Conservation (phyloP, 2,329 filamentous ascomycete species). For the Pseudogymnoascus sp. region DNA sequence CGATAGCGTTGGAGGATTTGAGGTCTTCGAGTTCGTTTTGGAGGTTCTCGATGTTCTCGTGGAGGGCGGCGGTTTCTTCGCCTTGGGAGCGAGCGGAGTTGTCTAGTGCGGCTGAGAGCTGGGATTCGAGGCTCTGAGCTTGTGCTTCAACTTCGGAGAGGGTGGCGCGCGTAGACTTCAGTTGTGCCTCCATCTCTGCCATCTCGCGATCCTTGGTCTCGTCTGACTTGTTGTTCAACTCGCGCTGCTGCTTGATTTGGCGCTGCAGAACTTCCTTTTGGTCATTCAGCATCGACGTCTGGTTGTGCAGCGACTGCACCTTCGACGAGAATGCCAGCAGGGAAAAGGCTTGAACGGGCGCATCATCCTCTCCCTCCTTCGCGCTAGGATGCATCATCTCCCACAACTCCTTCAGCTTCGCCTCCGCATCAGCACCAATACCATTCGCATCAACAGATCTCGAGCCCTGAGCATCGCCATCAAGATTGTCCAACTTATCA, state of each 20-base stretch:
- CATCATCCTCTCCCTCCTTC: slow-evolving; percentile 48
- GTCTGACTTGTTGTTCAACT: slow-evolving; percentile 83
- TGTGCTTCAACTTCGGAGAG: slow-evolving; percentile 22
- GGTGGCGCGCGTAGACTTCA: slow-evolving; percentile 36
- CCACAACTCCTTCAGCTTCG: slow-evolving; percentile 44
- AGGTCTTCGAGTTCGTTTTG: slow-evolving; percentile 18
- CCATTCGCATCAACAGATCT: not conserved
- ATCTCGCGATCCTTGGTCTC: slow-evolving; percentile 59
- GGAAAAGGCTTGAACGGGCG: slow-evolving; percentile 57
- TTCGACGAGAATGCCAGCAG: slow-evolving; percentile 69
- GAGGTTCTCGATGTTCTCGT: not conserved
- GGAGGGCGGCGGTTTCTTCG: not conserved
- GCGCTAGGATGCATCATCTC: slow-evolving; percentile 44
- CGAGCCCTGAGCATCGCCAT: slow-evolving; percentile 30
- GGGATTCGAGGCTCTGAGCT: slow-evolving; percentile 24
- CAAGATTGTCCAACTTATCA: slow-evolving; percentile 52
- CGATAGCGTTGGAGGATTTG: slow-evolving; percentile 23
- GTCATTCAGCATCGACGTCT: slow-evolving; percentile 71
- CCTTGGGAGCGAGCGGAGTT: not conserved
- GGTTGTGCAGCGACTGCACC: slow-evolving; percentile 70
- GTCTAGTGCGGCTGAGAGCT: slow-evolving; percentile 28
- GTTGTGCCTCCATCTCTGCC: slow-evolving; percentile 48
- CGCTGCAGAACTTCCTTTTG: slow-evolving; percentile 84
- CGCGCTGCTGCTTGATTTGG: slow-evolving; percentile 91
- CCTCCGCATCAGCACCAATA: slow-evolving; percentile 49